A percentile compares a stretch with the other conserved stretches of the same genome.
These are phyloP conservation scores for Aspergillus tubingensis DNA, from an alignment of 2,329 filamentous ascomycete genomes.

Conservation along the genomic window DNA sequence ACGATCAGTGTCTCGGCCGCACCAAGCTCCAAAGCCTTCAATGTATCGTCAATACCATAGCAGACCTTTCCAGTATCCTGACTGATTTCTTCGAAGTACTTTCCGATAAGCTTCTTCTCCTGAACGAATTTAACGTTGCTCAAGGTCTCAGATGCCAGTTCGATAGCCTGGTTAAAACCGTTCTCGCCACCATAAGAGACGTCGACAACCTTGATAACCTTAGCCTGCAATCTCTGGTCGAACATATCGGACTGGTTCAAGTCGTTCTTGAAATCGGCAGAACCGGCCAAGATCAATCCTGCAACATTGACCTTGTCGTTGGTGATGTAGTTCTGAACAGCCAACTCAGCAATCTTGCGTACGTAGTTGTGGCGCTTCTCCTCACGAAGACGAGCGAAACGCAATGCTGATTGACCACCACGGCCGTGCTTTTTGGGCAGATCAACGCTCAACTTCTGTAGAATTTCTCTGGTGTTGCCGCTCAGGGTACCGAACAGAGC, in stretches of 20 bases:
- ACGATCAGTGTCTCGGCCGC: constrained; percentile 94
- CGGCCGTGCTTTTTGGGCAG: constrained; percentile 99
- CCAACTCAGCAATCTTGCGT: constrained; percentile 95
- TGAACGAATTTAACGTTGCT: constrained; percentile 99
- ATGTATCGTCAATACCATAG: constrained; percentile 96
- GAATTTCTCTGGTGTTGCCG: constrained; percentile 92
- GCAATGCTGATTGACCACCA: constrained; percentile 98
- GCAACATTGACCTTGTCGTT: constrained; percentile 98
- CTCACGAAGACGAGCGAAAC: constrained; percentile 98
- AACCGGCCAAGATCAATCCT: constrained; percentile 92
- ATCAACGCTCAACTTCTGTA: constrained; percentile 98
- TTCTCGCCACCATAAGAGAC: constrained; percentile 99
- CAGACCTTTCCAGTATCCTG: constrained; percentile 96
- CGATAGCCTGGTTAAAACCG: constrained; percentile 99
- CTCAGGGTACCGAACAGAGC: constrained; percentile 95
- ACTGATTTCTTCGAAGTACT: constrained; percentile 98
- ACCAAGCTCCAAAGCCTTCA: constrained; percentile 94
- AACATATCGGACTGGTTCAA: constrained; percentile 97
- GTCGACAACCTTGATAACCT: constrained; percentile 99
- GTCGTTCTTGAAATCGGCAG: constrained; percentile 99
- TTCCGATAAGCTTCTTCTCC: constrained; percentile 99
- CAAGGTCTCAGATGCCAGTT: constrained; percentile 89
- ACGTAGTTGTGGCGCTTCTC: constrained; percentile 99
- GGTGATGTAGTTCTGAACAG: constrained; percentile 98
- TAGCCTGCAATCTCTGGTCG: constrained; percentile 82